These are phyloP conservation scores for Sisymbrium irio DNA, from an alignment of 345 rosid genomes.

Conservation along the genomic window DNA sequence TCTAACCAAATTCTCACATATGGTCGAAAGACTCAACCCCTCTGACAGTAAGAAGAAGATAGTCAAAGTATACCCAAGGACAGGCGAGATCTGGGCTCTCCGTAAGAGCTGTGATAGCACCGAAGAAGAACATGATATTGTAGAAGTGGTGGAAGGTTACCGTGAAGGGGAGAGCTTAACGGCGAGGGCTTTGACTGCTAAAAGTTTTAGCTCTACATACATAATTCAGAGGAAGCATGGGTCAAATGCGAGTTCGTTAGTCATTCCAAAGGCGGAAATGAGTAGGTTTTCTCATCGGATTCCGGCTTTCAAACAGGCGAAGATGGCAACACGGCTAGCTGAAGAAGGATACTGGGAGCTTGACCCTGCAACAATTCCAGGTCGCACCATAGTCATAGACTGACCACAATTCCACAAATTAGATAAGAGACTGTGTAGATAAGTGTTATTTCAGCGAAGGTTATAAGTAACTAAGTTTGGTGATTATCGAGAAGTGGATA, in stretches of 20 bases:
- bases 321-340: constrained; percentile 25
- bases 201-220: constrained; percentile 34
- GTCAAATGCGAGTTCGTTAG: constrained; percentile 21
- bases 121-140: constrained; percentile 42
- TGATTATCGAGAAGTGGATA: no score
- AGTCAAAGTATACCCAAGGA: constrained; percentile 45
- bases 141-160: constrained; percentile 48
- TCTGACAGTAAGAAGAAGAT: neutral
- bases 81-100: constrained; percentile 62
- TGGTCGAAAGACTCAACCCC: constrained; percentile 13
- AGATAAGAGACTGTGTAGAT: neutral
- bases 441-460: no score
- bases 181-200: constrained; percentile 34
- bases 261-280: constrained; percentile 38
- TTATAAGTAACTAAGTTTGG: neutral
- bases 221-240: constrained; percentile 36
- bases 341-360: constrained; percentile 44
- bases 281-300: constrained; percentile 57
- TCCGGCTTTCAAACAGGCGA: constrained; percentile 37
- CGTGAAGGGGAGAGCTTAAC: constrained; percentile 21
- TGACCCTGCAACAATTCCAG: constrained; percentile 47
- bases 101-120: constrained; percentile 39
- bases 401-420: neutral
- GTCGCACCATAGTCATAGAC: constrained; percentile 19
- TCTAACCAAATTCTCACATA: constrained; percentile 44